These are phyloP conservation scores for Trametes meyenii DNA, from an alignment of 768 basidiomycete genomes.

Conservation along the genomic window DNA sequence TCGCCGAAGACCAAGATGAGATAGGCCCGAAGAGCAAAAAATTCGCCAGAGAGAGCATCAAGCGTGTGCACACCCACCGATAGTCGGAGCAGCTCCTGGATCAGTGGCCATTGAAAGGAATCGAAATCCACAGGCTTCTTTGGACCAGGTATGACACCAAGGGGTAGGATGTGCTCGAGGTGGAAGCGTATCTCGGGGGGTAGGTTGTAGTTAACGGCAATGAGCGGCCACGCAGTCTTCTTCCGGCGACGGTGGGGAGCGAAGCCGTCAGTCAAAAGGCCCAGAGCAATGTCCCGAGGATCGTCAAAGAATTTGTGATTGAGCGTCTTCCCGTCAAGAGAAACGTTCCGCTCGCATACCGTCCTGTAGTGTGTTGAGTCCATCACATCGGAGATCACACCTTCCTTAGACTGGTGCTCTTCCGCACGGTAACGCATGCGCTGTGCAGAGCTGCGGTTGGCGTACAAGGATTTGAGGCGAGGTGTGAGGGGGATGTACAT, in stretches of 20 bases:
- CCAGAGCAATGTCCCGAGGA: conserved; percentile 44
- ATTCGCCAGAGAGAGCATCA: conserved; percentile 28
- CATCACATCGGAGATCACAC: conserved; percentile 39
- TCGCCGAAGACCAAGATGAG: conserved; percentile 37
- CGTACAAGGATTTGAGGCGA: conserved; percentile 35
- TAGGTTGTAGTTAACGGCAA: conserved; percentile 47
- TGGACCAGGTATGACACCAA: conserved; percentile 51
- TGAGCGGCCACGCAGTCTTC: conserved; percentile 42
- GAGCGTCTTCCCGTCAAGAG: conserved; percentile 30
- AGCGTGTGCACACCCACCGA: conserved; percentile 41
- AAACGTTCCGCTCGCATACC: conserved; percentile 29
- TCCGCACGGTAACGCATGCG: conserved; percentile 36
- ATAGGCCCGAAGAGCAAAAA: conserved; percentile 37
- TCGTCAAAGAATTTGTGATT: conserved; percentile 39
- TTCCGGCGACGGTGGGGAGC: conserved; percentile 37
- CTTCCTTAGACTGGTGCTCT: conserved; percentile 26
- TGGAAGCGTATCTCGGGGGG: conserved; percentile 42
- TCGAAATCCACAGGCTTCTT: conserved; percentile 43
- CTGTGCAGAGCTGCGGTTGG: conserved; percentile 24
- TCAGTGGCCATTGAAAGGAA: conserved; percentile 42
- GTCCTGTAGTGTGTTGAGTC: conserved; percentile 38
- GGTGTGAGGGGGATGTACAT: conserved; percentile 44
- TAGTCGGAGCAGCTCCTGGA: conserved; percentile 40
- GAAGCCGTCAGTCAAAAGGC: conserved; percentile 46
- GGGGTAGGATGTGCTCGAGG: conserved; percentile 38